Evolutionary conservation across 2,329 filamentous ascomycete species (phyloP).

Genomic region (Colletotrichum zoysiae): DNA sequence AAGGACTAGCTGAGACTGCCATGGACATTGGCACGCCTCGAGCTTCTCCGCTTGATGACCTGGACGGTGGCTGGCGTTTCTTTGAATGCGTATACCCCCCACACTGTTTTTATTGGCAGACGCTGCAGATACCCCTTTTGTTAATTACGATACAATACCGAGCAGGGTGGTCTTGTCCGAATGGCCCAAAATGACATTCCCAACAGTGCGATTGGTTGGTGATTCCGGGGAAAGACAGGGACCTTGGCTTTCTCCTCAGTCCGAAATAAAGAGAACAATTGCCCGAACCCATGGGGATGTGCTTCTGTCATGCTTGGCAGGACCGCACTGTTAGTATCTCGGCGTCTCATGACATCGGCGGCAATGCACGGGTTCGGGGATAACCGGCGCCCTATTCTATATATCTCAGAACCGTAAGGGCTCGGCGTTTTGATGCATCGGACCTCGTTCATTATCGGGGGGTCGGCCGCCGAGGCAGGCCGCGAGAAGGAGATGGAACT

Average conservation of each 20-base stretch:
- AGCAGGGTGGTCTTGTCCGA: slow-evolving; percentile 6
- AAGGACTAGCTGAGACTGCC: slow-evolving; percentile 2
- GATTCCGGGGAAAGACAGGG: not conserved
- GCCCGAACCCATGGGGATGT: not conserved
- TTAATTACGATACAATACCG: slow-evolving; percentile 6
- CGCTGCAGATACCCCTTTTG: slow-evolving; percentile 31
- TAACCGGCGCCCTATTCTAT: not conserved
- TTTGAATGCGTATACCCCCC: slow-evolving; percentile 38
- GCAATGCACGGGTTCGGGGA: not conserved
- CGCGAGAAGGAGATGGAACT: not conserved
- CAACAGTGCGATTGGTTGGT: slow-evolving; percentile 22
- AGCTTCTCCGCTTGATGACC: not conserved
- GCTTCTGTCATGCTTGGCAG: slow-evolving; percentile 1
- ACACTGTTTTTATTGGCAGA: slow-evolving; percentile 15
- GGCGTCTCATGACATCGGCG: slow-evolving; percentile 4
- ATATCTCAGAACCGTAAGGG: not conserved
- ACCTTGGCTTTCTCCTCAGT: slow-evolving; percentile 1
- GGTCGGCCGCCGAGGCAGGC: slow-evolving; percentile 26
- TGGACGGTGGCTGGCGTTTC: slow-evolving; percentile 8
- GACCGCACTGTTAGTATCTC: not conserved
- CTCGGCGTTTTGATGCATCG: slow-evolving; percentile 29
- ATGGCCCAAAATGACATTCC: slow-evolving; percentile 13
- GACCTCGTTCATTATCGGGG: slow-evolving; percentile 1
- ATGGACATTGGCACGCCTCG: not conserved
- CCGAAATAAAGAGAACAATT: not conserved